phyloP scores from a whole-genome alignment of 768 basidiomycete species.

The Pholiota conissans region DNA sequence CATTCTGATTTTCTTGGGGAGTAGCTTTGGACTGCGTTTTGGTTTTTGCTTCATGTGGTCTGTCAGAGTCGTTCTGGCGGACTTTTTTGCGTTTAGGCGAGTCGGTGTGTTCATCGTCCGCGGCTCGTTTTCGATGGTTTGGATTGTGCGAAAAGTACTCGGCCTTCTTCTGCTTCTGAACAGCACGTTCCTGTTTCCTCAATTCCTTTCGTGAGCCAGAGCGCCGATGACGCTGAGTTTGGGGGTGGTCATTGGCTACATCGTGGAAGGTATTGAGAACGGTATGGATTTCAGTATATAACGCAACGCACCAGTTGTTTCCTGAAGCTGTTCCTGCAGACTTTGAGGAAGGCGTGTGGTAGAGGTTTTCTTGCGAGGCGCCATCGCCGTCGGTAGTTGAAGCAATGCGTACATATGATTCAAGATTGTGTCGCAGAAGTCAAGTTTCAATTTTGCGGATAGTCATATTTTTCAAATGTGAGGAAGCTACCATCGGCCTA shows the following conservation, averaged over 20 bases:
- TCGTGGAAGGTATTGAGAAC: constrained; percentile 13
- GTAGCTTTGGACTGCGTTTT: neutral
- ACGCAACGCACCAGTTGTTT: constrained; percentile 10
- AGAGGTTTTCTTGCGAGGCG: constrained; percentile 33
- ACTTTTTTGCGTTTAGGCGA: constrained; percentile 52
- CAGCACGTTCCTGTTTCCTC: constrained; percentile 60
- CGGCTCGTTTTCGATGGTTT: constrained; percentile 33
- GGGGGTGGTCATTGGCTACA: constrained; percentile 12
- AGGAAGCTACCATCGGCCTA: constrained; percentile 22
- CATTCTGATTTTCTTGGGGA: neutral
- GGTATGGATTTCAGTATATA: neutral
- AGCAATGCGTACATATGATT: too few species aligned
- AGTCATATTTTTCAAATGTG: neutral
- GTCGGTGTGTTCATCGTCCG: constrained; percentile 44
- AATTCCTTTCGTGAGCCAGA: constrained; percentile 45
- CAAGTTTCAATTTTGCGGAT: neutral
- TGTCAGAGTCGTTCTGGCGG: constrained; percentile 22
- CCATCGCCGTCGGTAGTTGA: constrained; percentile 15
- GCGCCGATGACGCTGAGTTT: constrained; percentile 8
- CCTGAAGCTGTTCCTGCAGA: constrained; percentile 20
- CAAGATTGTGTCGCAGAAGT: too few species aligned
- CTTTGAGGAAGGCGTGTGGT: constrained; percentile 31
- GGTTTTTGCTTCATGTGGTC: neutral
- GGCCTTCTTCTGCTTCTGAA: constrained; percentile 63
- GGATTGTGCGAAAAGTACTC: constrained; percentile 46